Evolutionary conservation across 306 rosid genomes (phyloP).

Genomic region (Corylus americana): DNA sequence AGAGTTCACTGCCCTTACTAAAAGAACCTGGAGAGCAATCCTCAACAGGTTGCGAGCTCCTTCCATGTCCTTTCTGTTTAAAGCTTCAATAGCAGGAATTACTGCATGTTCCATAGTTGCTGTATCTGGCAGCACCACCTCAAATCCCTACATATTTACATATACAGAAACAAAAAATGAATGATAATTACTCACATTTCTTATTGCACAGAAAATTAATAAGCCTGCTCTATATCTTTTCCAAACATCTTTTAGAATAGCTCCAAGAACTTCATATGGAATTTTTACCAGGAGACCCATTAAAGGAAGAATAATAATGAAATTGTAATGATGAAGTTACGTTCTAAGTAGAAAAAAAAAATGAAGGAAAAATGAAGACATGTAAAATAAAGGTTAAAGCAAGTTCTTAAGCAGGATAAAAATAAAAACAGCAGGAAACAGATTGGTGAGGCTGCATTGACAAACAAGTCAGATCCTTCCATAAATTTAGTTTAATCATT

Average conservation of each 20-base stretch:
- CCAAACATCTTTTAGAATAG: neutral
- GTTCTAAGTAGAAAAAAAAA: neutral
- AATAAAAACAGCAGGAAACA: neutral
- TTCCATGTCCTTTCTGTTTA: slow-evolving; percentile 45
- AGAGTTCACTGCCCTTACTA: slow-evolving; percentile 45
- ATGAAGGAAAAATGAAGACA: neutral
- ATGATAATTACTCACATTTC: neutral
- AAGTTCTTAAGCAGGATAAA: neutral
- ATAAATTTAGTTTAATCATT: neutral
- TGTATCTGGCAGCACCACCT: slow-evolving; percentile 46
- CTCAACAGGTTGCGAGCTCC: slow-evolving; percentile 44
- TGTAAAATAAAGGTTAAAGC: neutral
- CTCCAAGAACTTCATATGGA: neutral
- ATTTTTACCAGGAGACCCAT: neutral
- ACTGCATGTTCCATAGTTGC: slow-evolving; percentile 46
- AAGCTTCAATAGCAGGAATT: slow-evolving; percentile 45
- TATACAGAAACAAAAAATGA: neutral
- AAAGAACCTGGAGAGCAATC: slow-evolving; percentile 46
- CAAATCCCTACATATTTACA: slow-evolving; percentile 40
- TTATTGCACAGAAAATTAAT: neutral
- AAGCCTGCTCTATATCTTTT: neutral
- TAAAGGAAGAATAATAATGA: neutral
- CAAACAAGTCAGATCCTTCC: neutral
- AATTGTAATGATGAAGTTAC: neutral
- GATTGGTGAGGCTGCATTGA: neutral